Conservation (phyloP, 768 basidiomycete species). For the Tubosaeta brunneosetosa region DNA sequence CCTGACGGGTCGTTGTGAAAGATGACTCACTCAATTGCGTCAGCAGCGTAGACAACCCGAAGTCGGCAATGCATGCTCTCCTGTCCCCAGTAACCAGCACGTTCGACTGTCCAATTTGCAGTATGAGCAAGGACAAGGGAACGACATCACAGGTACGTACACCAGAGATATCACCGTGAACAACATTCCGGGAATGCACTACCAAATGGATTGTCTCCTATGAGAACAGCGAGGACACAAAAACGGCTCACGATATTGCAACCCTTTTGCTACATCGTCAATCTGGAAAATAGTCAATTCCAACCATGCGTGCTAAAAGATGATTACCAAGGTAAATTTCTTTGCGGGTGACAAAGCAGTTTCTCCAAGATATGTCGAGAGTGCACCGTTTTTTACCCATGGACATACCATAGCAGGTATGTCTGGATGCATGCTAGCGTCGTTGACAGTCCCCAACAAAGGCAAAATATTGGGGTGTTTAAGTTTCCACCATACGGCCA, state of each 20-base stretch:
- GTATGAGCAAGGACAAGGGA: background rate
- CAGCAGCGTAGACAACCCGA: constrained; percentile 5
- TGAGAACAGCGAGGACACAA: background rate
- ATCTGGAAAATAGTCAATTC: background rate
- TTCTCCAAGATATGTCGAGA: background rate
- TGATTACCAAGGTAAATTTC: background rate
- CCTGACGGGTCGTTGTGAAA: background rate
- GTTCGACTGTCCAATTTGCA: background rate
- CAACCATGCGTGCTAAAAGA: background rate
- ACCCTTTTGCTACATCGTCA: background rate
- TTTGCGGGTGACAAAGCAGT: background rate
- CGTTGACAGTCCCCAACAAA: background rate
- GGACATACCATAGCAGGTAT: constrained; percentile 3
- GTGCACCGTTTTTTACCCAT: background rate
- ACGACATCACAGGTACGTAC: background rate
- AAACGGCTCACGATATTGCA: background rate
- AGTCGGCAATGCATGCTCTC: constrained; percentile 5
- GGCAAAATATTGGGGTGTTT: background rate
- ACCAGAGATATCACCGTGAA: background rate
- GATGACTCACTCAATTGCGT: background rate
- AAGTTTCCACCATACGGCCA: background rate
- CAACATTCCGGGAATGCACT: background rate
- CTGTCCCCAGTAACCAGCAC: background rate
- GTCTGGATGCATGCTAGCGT: background rate
- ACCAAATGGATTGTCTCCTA: background rate